phyloP scores from a whole-genome alignment of 2,329 filamentous ascomycete species.

The Ophiocordyceps camponoti-rufipedis region DNA sequence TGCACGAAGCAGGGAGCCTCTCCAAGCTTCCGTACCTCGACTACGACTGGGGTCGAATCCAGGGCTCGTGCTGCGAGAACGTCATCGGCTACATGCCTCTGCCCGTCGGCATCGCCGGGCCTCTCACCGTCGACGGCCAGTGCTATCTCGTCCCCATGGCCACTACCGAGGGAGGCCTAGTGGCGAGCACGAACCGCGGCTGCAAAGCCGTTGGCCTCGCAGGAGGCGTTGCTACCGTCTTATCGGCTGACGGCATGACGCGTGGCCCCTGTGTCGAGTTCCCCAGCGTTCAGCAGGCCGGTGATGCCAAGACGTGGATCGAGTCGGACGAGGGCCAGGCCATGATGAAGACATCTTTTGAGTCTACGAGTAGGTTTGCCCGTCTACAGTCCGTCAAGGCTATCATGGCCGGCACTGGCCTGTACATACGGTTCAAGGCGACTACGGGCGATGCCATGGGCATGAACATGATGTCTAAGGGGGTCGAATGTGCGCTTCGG shows the following conservation, averaged over 20 bases:
- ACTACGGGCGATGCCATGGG: constrained; percentile 98
- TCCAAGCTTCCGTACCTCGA: constrained; percentile 78
- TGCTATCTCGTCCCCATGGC: constrained; percentile 98
- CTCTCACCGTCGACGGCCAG: constrained; percentile 81
- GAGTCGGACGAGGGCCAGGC: constrained; percentile 75
- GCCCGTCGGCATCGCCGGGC: constrained; percentile 85
- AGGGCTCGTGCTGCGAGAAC: constrained; percentile 96
- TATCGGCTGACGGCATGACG: constrained; percentile 94
- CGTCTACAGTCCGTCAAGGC: constrained; percentile 82
- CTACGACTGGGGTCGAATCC: constrained; percentile 90
- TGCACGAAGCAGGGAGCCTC: constrained; percentile 41
- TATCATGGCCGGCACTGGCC: constrained; percentile 78
- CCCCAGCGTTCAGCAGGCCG: constrained; percentile 72
- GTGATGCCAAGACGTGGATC: constrained; percentile 88
- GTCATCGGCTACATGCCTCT: constrained; percentile 91
- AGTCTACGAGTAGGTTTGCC: constrained; percentile 90
- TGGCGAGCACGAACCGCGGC: constrained; percentile 82
- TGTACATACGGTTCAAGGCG: constrained; percentile 96
- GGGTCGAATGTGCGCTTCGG: constrained; percentile 79
- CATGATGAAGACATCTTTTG: constrained; percentile 81
- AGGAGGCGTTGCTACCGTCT: constrained; percentile 76
- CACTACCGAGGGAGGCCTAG: constrained; percentile 91
- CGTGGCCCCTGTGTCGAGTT: constrained; percentile 88
- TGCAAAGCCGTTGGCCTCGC: constrained; percentile 97
- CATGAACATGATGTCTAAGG: constrained; percentile 99